Evolutionary conservation across 2,329 filamentous ascomycete species (phyloP), one percentile per base, ranked within the genome.

Genomic region (Aquanectria penicillioides): DNA sequence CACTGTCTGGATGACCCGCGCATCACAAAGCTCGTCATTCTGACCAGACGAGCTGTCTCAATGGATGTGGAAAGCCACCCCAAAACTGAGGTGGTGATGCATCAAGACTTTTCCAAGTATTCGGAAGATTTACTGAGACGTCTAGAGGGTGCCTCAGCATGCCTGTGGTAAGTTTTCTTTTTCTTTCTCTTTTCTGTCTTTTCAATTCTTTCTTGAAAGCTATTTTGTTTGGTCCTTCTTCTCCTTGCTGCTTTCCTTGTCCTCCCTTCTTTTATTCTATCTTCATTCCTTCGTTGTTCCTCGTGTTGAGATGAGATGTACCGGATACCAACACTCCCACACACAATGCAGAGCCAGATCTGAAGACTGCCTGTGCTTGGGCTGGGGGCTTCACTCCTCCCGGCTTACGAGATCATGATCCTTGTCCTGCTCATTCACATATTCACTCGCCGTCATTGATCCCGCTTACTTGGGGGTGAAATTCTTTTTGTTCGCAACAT

Each of bases 91-190:
- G 78, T 81, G 12, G 70, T 83, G 33, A 72, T 83, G 63, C 76
- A 83, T 62, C 73, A 81, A 12, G 82, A 88, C 69, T 88, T 88
- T 71, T 75, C 78, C 6, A 66, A 73, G 1, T 87, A 84, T 64
- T 78, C 84, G 1, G 71, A 72, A 7, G 73, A 72, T 4, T 47
- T 77, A 23, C 53, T 77, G 54, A 59, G 59, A 36, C 64, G 66
- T 20, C 77, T 76, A 0, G 71, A 79, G 11, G 87, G 85, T 13
- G 86, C 86, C 0, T 80, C 86, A 38, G 87, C 83, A 1, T 89
- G 86, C 66, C 80, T 91, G 22, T 91, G 89, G 89, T 88, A 83
- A 33, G 80, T 80, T 13, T 13, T 8, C 9, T 15, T 31, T 49
- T 51, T 23, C 11, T 20, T 23, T 20, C 20, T 34, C 29, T 40